phyloP scores from a whole-genome alignment of 306 rosid genomes.

The Gastrolobium bilobum region DNA sequence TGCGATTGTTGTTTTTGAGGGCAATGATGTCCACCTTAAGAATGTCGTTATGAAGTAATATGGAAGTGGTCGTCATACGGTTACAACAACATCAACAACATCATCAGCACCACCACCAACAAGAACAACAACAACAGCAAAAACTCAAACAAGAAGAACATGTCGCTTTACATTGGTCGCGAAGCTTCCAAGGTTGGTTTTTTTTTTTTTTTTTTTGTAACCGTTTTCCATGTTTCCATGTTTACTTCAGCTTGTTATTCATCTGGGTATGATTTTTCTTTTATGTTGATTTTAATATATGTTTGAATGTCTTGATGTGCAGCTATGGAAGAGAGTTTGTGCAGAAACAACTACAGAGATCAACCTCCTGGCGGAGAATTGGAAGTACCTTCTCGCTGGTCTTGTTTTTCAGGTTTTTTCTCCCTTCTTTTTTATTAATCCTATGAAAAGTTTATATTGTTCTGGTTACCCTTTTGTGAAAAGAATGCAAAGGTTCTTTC shows the following conservation, averaged over 20 bases:
- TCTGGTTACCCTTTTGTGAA: constrained; percentile 39
- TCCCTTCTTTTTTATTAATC: constrained; percentile 25
- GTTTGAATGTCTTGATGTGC: constrained; percentile 50
- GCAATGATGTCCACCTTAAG: constrained; percentile 68
- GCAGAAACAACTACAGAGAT: constrained; percentile 77
- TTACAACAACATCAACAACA: constrained; percentile 38
- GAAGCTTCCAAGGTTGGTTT: constrained; percentile 87
- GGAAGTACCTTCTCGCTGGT: constrained; percentile 93
- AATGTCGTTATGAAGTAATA: constrained; percentile 76
- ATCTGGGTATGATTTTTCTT: neutral
- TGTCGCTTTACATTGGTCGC: constrained; percentile 95
- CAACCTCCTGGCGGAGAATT: constrained; percentile 78
- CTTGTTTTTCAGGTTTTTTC: constrained; percentile 73
- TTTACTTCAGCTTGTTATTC: constrained; percentile 14
- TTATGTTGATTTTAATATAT: constrained; percentile 4
- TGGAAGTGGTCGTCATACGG: constrained; percentile 73
- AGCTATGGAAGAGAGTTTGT: constrained; percentile 84
- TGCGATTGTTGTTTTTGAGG: constrained; percentile 50
- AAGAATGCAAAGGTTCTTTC: constrained; percentile 34
- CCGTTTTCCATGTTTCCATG: neutral
- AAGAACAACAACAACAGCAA: neutral
- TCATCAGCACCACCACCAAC: neutral
- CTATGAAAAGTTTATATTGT: constrained; percentile 16
- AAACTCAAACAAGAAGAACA: constrained; percentile 50
- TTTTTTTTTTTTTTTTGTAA: constrained; percentile 5